A percentile compares a stretch with the other conserved stretches of the same genome.
Evolutionary conservation across 2,329 filamentous ascomycete genomes (phyloP).

Genomic region (Xylariales sp.): DNA sequence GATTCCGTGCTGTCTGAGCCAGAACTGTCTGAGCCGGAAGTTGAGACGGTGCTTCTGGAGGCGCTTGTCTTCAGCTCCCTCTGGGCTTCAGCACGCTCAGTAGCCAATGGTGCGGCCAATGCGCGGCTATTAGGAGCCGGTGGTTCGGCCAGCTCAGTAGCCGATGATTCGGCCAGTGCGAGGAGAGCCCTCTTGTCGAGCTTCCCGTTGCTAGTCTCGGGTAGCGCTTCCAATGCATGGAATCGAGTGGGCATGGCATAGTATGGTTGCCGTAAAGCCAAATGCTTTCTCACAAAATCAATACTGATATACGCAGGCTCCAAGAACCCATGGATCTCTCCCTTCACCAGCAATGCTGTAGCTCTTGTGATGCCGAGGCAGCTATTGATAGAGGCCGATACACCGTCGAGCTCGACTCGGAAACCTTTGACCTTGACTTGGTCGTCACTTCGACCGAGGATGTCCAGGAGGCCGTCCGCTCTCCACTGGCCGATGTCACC

Average conservation of each 20-base stretch:
- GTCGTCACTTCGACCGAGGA: constrained; percentile 54
- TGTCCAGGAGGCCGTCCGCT: constrained; percentile 47
- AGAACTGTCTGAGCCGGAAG: not conserved
- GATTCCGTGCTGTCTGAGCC: not conserved
- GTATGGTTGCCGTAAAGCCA: constrained; percentile 44
- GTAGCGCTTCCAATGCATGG: constrained; percentile 38
- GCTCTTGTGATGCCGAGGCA: constrained; percentile 23
- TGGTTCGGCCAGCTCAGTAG: too few species aligned
- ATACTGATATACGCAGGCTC: constrained; percentile 6
- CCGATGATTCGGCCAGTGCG: too few species aligned
- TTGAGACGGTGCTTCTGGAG: constrained; percentile 7
- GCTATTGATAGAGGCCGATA: constrained; percentile 44
- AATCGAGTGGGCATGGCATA: constrained; percentile 48
- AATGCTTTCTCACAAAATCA: constrained; percentile 32
- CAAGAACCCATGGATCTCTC: constrained; percentile 11
- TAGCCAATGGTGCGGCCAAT: too few species aligned
- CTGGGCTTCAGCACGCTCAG: constrained; percentile 9
- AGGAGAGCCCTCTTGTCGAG: constrained; percentile 46
- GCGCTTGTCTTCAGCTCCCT: constrained; percentile 9
- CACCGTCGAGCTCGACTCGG: constrained; percentile 55
- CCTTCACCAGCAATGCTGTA: constrained; percentile 6
- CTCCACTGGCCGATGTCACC: constrained; percentile 55
- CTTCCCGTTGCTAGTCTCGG: constrained; percentile 52
- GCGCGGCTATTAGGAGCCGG: too few species aligned
- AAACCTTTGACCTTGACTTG: constrained; percentile 61